These are phyloP conservation scores for Psilocybe cubensis DNA, from an alignment of 768 basidiomycete species.

Conservation along the genomic window DNA sequence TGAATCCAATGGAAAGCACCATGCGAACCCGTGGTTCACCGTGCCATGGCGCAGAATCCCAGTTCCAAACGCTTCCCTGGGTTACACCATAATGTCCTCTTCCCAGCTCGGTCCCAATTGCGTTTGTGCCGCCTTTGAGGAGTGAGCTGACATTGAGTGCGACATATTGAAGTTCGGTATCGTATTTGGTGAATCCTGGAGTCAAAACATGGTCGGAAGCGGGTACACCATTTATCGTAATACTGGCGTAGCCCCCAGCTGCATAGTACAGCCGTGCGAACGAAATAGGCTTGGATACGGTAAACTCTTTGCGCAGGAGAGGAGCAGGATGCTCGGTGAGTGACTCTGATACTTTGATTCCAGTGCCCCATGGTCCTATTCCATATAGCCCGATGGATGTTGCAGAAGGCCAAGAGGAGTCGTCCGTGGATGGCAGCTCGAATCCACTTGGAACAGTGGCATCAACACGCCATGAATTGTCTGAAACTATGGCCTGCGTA, in stretches of 20 bases:
- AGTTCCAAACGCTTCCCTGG: constrained; percentile 34
- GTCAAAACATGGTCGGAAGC: constrained; percentile 30
- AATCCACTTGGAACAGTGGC: constrained; percentile 22
- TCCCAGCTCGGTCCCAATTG: constrained; percentile 28
- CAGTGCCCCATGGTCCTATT: constrained; percentile 24
- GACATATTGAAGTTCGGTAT: constrained; percentile 29
- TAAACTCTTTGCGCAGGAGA: constrained; percentile 27
- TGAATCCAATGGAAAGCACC: constrained; percentile 27
- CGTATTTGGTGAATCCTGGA: constrained; percentile 35
- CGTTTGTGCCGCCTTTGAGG: constrained; percentile 21
- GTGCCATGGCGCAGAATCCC: constrained; percentile 33
- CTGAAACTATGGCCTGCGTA: constrained; percentile 18
- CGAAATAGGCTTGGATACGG: constrained; percentile 19
- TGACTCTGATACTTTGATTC: constrained; percentile 23
- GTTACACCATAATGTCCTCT: constrained; percentile 32
- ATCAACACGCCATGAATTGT: constrained; percentile 26
- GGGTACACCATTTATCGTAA: constrained; percentile 29
- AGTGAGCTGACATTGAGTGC: constrained; percentile 25
- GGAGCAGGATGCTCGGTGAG: constrained; percentile 33
- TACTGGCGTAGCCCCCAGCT: constrained; percentile 31
- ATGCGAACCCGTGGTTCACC: constrained; percentile 27
- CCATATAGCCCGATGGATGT: constrained; percentile 23
- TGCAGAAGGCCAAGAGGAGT: constrained; percentile 25
- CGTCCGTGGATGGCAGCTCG: constrained; percentile 21
- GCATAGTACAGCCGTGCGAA: constrained; percentile 31